These are phyloP conservation scores for Lactarius tabidus DNA, from an alignment of 768 basidiomycete species.

Conservation along the genomic window DNA sequence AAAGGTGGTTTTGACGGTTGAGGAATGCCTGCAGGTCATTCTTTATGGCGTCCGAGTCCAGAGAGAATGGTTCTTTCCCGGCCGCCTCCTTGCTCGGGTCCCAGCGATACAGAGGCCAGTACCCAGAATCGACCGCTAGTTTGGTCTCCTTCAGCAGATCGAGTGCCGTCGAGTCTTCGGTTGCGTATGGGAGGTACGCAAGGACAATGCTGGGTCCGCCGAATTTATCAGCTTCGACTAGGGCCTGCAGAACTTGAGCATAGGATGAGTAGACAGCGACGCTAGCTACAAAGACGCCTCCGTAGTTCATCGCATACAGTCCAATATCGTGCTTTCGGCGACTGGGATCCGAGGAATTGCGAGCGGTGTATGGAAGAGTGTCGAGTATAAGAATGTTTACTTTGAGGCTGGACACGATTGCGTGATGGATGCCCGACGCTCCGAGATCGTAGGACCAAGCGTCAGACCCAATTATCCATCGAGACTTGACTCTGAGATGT, in stretches of 20 bases:
- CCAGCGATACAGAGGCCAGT: slow-evolving; percentile 99
- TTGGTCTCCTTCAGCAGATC: slow-evolving; percentile 96
- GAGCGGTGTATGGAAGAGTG: slow-evolving; percentile 80
- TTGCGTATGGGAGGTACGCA: slow-evolving; percentile 87
- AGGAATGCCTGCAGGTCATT: slow-evolving; percentile 91
- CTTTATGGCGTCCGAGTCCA: slow-evolving; percentile 93
- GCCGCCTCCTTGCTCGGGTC: slow-evolving; percentile 77
- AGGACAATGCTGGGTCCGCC: slow-evolving; percentile 88
- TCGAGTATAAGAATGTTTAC: slow-evolving; percentile 96
- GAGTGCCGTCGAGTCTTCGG: slow-evolving; percentile 73
- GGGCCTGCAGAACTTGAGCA: slow-evolving; percentile 84
- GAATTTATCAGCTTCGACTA: slow-evolving; percentile 88
- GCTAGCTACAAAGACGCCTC: slow-evolving; percentile 93
- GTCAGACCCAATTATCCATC: slow-evolving; percentile 99
- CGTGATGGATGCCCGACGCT: slow-evolving; percentile 91
- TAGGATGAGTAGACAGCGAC: slow-evolving; percentile 96
- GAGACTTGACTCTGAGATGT: slow-evolving; percentile 63
- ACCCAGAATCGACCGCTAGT: slow-evolving; percentile 90
- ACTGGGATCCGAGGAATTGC: slow-evolving; percentile 61
- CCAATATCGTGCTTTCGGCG: slow-evolving; percentile 95
- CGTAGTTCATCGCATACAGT: slow-evolving; percentile 97
- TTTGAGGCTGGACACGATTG: slow-evolving; percentile 85
- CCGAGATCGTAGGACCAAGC: slow-evolving; percentile 98
- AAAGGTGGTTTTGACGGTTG: slow-evolving; percentile 94
- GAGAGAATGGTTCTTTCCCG: slow-evolving; percentile 81